These are phyloP conservation scores for Artemisia tridentata DNA, from an alignment of 129 eudicot species.

Conservation along the genomic window DNA sequence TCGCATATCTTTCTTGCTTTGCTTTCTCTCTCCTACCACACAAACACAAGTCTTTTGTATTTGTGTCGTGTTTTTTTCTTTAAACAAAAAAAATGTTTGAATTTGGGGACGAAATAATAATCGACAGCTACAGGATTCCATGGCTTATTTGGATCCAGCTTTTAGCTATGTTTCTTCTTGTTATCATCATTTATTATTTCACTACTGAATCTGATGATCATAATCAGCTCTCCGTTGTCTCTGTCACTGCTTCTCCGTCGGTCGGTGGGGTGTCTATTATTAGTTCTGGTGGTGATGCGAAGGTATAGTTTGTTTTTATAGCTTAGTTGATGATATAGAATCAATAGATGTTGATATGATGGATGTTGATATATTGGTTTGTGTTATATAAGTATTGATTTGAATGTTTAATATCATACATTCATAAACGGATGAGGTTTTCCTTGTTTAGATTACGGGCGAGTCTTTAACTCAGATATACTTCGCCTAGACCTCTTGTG, in stretches of 20 bases:
- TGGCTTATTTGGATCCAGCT: conserved; percentile 93
- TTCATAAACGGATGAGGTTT: too few species aligned
- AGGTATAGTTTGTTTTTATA: conserved; percentile 26
- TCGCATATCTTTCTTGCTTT: not conserved
- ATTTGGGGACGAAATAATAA: conserved; percentile 66
- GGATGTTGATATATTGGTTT: not conserved
- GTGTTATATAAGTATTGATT: not conserved
- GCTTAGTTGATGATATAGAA: not conserved
- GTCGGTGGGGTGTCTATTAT: conserved; percentile 1
- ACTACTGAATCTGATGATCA: conserved; percentile 25
- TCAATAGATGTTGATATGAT: not conserved
- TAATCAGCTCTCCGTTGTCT: too few species aligned
- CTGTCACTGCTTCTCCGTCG: conserved; percentile 26
- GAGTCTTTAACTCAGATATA: too few species aligned
- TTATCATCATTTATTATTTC: conserved; percentile 47
- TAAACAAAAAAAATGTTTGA: conserved; percentile 44
- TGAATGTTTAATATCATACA: not conserved
- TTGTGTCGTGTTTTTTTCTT: not conserved
- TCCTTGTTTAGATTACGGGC: too few species aligned
- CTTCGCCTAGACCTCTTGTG: too few species aligned
- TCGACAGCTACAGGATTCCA: conserved; percentile 66
- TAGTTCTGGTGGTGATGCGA: not conserved
- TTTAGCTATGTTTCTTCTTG: conserved; percentile 57
- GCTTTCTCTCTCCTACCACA: not conserved
- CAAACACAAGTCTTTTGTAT: not conserved